phyloP scores from a whole-genome alignment of 1,139 yeast genomes.

The Lodderomyces metapsilosis region DNA sequence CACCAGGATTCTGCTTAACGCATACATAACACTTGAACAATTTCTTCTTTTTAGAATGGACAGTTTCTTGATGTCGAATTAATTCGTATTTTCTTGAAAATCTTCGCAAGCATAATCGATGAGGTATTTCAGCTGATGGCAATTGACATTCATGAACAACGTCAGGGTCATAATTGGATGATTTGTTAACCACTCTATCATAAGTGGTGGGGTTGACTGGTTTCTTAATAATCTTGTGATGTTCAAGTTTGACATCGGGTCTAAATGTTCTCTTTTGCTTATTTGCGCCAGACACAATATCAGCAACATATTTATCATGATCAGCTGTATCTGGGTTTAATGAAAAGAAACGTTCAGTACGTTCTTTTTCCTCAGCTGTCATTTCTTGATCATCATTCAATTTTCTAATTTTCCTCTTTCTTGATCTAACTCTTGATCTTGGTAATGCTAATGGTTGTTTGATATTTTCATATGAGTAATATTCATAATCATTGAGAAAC shows the following conservation, averaged over 20 bases:
- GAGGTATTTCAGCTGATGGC: constrained; percentile 47
- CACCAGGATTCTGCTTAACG: constrained; percentile 55
- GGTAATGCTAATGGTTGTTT: constrained; percentile 13
- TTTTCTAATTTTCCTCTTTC: constrained; percentile 7
- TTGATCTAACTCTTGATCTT: constrained; percentile 7
- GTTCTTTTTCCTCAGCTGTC: constrained; percentile 9
- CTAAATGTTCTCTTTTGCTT: constrained; percentile 20
- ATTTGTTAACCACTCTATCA: constrained; percentile 31
- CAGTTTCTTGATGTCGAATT: constrained; percentile 93
- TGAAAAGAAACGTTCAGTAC: constrained; percentile 18
- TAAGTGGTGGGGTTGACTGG: constrained; percentile 24
- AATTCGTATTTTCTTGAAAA: constrained; percentile 94
- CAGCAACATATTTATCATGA: constrained; percentile 28
- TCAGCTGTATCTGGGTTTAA: constrained; percentile 22
- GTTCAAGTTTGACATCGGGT: constrained; percentile 13
- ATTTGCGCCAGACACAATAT: constrained; percentile 24
- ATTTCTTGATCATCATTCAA: constrained; percentile 5
- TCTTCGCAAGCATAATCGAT: constrained; percentile 70
- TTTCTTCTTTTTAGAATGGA: constrained; percentile 85
- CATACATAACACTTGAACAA: constrained; percentile 86
- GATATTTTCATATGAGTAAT: constrained; percentile 24
- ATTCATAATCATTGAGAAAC: constrained; percentile 36
- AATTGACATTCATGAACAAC: constrained; percentile 50
- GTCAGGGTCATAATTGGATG: constrained; percentile 50
- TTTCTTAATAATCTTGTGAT: constrained; percentile 17